phyloP scores from a whole-genome alignment of 2,329 filamentous ascomycete species.

The Hymenotorrendiella dingleyae region DNA sequence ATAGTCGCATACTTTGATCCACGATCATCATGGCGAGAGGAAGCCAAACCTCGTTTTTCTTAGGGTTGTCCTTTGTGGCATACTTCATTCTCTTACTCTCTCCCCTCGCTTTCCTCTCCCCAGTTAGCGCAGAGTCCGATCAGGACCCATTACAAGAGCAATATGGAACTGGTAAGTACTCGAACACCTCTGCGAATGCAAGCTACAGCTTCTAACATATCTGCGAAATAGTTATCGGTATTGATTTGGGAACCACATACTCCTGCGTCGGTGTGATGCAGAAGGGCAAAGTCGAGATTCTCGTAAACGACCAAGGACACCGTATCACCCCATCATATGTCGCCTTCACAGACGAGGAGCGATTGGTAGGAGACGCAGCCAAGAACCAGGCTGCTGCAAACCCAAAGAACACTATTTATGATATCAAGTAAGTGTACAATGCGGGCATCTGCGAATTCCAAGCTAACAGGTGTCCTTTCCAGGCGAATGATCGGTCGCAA shows the following conservation, averaged over 20 bases:
- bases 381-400: constrained; percentile 91
- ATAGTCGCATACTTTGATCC: constrained; percentile 16
- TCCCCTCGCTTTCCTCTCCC: constrained; percentile 77
- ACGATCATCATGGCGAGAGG: constrained; percentile 48
- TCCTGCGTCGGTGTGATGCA: constrained; percentile 94
- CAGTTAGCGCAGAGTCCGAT: constrained; percentile 63
- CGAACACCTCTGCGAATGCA: neutral
- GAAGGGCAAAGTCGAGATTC: constrained; percentile 89
- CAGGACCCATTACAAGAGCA: constrained; percentile 60
- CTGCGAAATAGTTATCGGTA: constrained; percentile 68
- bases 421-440: constrained; percentile 67
- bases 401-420: constrained; percentile 70
- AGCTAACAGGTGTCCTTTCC: constrained; percentile 30
- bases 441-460: constrained; percentile 8
- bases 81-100: constrained; percentile 88
- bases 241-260: constrained; percentile 88
- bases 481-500: constrained; percentile 84
- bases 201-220: constrained; percentile 11
- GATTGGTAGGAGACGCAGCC: constrained; percentile 92
- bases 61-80: constrained; percentile 83
- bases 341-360: constrained; percentile 94
- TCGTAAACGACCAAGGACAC: constrained; percentile 95
- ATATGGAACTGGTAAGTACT: constrained; percentile 61
- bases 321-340: constrained; percentile 94
- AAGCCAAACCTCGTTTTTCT: constrained; percentile 63